Evolutionary conservation across 2,329 filamentous ascomycete species (phyloP).

Genomic region (Botrytis squamosa): DNA sequence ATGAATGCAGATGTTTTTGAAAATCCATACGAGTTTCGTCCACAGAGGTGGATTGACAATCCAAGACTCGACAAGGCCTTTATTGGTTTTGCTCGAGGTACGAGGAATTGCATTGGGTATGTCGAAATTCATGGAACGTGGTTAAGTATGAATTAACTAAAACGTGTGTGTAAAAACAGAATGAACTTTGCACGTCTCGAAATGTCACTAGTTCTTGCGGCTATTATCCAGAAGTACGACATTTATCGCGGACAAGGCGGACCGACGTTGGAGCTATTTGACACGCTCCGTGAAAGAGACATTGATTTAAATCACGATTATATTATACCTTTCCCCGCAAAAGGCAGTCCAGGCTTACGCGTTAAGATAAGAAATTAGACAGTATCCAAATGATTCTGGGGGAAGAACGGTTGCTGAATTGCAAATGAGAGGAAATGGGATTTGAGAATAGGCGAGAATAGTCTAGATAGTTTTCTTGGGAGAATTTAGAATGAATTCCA

Average conservation of each 20-base stretch:
- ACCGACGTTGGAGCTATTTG: neutral
- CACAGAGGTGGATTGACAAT: slow-evolving; percentile 46
- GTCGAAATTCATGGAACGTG: no score
- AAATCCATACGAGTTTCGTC: slow-evolving; percentile 44
- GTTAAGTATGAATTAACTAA: neutral
- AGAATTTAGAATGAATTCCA: neutral
- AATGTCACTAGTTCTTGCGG: neutral
- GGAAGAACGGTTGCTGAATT: neutral
- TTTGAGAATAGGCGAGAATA: neutral
- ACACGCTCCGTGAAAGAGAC: neutral
- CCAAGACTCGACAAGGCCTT: slow-evolving; percentile 24
- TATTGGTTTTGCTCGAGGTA: slow-evolving; percentile 15
- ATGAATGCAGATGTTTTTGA: slow-evolving; percentile 45
- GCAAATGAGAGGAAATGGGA: neutral
- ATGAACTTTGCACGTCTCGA: slow-evolving; percentile 5
- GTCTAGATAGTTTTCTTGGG: neutral
- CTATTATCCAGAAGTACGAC: neutral
- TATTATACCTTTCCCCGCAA: neutral
- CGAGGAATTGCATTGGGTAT: neutral
- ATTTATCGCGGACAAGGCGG: neutral
- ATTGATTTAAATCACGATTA: slow-evolving; percentile 7
- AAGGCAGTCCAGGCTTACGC: neutral
- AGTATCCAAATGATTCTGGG: neutral
- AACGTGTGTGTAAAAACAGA: neutral
- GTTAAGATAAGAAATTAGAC: neutral